Percentiles rank a stretch among this genome's conserved stretches.
phyloP scores from a whole-genome alignment of 2,329 filamentous ascomycete species.

The Colletotrichum nymphaeae region DNA sequence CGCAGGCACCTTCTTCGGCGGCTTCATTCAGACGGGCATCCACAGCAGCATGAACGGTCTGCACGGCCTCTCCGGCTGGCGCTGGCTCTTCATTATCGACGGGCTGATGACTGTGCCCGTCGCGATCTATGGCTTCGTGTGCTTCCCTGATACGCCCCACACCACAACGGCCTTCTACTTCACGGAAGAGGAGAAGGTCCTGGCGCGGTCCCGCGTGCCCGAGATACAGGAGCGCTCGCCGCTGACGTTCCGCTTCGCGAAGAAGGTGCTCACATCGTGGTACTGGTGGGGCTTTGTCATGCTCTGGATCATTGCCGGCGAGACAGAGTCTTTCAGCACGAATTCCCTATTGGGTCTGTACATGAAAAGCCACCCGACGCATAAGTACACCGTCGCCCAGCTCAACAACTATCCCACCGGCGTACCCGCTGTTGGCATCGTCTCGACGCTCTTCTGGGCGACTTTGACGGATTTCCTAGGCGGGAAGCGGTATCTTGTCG shows the following conservation, averaged over 20 bases:
- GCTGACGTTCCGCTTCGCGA: constrained; percentile 61
- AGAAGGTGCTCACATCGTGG: constrained; percentile 67
- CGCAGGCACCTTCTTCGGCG: constrained; percentile 69
- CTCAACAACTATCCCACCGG: constrained; percentile 69
- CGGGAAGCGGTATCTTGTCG: constrained; percentile 73
- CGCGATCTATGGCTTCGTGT: constrained; percentile 60
- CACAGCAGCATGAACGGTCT: constrained; percentile 57
- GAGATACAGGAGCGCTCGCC: constrained; percentile 53
- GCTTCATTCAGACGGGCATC: constrained; percentile 69
- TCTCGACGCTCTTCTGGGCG: constrained; percentile 76
- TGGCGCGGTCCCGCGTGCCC: constrained; percentile 56
- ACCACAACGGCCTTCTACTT: constrained; percentile 50
- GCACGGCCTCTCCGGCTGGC: constrained; percentile 43
- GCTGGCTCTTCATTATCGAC: constrained; percentile 51
- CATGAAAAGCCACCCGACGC: constrained; percentile 59
- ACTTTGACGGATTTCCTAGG: constrained; percentile 73
- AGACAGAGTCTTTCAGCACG: constrained; percentile 76
- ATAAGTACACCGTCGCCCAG: constrained; percentile 57
- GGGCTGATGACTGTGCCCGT: constrained; percentile 64
- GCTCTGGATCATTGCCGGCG: constrained; percentile 77
- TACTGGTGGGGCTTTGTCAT: constrained; percentile 75
- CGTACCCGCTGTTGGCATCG: constrained; percentile 66
- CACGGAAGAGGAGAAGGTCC: constrained; percentile 47
- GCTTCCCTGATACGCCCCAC: constrained; percentile 61
- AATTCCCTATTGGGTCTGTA: constrained; percentile 68